Evolutionary conservation across 2,329 filamentous ascomycete species (phyloP).

Genomic region (Ophiocordyceps unilateralis): DNA sequence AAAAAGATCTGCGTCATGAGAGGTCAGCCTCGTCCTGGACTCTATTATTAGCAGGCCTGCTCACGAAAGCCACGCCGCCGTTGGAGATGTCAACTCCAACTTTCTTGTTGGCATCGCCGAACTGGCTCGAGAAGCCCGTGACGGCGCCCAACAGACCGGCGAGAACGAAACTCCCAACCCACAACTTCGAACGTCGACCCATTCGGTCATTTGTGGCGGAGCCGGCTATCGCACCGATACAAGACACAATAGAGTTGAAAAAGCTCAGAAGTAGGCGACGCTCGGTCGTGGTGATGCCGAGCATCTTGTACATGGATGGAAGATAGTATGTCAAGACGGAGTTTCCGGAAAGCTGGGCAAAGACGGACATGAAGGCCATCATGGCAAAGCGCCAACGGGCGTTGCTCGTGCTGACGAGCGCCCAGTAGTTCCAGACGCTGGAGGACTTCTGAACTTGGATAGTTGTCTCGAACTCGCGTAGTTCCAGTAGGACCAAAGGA

Average conservation of each 20-base stretch:
- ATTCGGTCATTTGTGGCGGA: slow-evolving; percentile 14
- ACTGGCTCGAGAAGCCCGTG: slow-evolving; percentile 25
- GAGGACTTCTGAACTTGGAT: slow-evolving; percentile 27
- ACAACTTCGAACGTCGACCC: slow-evolving; percentile 24
- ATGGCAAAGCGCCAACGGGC: slow-evolving; percentile 32
- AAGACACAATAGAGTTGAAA: slow-evolving; percentile 17
- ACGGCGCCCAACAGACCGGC: slow-evolving; percentile 28
- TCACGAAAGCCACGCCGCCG: slow-evolving; percentile 27
- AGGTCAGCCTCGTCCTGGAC: background rate
- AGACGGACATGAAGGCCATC: slow-evolving; percentile 32
- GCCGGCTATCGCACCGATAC: slow-evolving; percentile 19
- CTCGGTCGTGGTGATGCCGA: slow-evolving; percentile 34
- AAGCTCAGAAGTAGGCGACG: slow-evolving; percentile 29
- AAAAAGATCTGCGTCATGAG: slow-evolving; percentile 23
- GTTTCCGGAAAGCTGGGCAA: slow-evolving; percentile 36
- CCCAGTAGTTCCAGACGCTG: slow-evolving; percentile 29
- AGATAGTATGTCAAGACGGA: slow-evolving; percentile 35
- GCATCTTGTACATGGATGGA: slow-evolving; percentile 29
- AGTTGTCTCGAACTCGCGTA: slow-evolving; percentile 19
- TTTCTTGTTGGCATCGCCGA: slow-evolving; percentile 13
- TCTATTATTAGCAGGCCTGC: slow-evolving; percentile 3
- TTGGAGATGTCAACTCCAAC: slow-evolving; percentile 19
- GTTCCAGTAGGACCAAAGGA: slow-evolving; percentile 21
- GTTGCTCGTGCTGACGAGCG: slow-evolving; percentile 29
- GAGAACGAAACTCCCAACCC: slow-evolving; percentile 30